Evolutionary conservation across 23 red algal genomes (phyloP).

Genomic region (Porphyridium purpureum): DNA sequence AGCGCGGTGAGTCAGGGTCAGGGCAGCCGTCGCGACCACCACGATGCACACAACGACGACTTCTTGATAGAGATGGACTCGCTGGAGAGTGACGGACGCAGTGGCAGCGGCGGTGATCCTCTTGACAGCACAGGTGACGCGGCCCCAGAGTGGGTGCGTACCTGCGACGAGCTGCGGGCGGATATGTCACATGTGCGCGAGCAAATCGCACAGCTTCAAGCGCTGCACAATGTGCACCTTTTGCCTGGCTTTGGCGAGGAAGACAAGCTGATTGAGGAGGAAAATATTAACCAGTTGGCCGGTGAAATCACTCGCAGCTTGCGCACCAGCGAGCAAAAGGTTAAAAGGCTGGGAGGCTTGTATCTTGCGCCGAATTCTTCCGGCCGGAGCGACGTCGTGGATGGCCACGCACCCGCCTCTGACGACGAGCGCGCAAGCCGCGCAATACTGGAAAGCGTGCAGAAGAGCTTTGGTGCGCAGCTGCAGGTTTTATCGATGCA

Average conservation of each 20-base stretch:
- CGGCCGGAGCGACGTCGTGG: conserved; percentile 2
- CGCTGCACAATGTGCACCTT: conserved; percentile 39
- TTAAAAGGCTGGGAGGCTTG: conserved; percentile 14
- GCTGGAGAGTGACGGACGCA: background rate
- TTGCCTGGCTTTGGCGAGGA: conserved; percentile 61
- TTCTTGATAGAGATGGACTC: no score
- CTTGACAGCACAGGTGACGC: no score
- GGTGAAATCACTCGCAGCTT: conserved; percentile 36
- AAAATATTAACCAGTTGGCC: conserved; percentile 24
- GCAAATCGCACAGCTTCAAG: conserved; percentile 10
- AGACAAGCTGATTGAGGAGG: conserved; percentile 37
- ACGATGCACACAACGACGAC: no score
- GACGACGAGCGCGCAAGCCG: background rate
- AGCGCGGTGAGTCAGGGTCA: no score
- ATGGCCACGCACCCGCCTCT: background rate
- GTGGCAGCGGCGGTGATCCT: background rate
- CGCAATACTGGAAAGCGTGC: conserved; percentile 19
- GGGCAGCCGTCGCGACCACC: no score
- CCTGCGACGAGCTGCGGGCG: conserved; percentile 30
- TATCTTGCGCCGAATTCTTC: conserved; percentile 1
- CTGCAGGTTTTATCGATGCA: conserved; percentile 42
- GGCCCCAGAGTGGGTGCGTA: conserved; percentile 55
- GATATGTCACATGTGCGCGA: conserved; percentile 22
- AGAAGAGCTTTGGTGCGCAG: conserved; percentile 48
- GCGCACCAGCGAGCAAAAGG: conserved; percentile 35